phyloP scores from a whole-genome alignment of 2,329 filamentous ascomycete species.

The Colletotrichum cereale region DNA sequence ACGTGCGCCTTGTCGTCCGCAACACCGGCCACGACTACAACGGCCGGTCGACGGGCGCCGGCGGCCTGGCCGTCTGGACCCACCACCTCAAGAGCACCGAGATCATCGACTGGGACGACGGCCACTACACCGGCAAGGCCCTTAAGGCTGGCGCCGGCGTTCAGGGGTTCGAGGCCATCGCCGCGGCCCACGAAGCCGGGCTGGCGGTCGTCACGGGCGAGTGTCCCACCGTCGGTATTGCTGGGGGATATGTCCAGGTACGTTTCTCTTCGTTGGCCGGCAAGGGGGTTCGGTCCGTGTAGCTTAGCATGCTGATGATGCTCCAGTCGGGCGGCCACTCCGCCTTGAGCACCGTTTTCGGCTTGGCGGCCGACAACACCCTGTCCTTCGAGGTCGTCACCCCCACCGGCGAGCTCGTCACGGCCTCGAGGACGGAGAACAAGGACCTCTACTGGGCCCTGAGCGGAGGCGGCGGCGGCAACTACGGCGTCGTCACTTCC shows the following conservation, averaged over 20 bases:
- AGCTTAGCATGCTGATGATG: background rate
- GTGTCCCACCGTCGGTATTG: constrained; percentile 63
- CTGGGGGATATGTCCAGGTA: constrained; percentile 64
- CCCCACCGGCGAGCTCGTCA: constrained; percentile 61
- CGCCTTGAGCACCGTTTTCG: constrained; percentile 60
- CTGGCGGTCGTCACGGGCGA: constrained; percentile 60
- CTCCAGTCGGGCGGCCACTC: constrained; percentile 63
- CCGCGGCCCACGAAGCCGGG: constrained; percentile 54
- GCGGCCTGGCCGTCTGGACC: constrained; percentile 61
- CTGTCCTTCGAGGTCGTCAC: constrained; percentile 70
- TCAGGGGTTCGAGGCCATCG: constrained; percentile 58
- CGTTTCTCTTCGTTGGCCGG: no score
- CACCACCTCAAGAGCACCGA: constrained; percentile 59
- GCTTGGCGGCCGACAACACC: constrained; percentile 72
- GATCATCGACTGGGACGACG: constrained; percentile 46
- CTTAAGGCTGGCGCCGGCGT: constrained; percentile 67
- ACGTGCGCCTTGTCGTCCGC: constrained; percentile 53
- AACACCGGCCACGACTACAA: constrained; percentile 52
- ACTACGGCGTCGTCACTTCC: constrained; percentile 65
- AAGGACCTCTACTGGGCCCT: constrained; percentile 75
- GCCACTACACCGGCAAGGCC: constrained; percentile 62
- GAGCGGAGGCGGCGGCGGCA: constrained; percentile 60
- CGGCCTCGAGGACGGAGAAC: constrained; percentile 64
- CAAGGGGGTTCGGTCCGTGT: constrained; percentile 38
- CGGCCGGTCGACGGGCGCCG: constrained; percentile 65